Percentiles rank a stretch among this genome's conserved stretches.
These are phyloP conservation scores for Arabidopsis suecica DNA, from an alignment of 345 rosid species.

Conservation along the genomic window DNA sequence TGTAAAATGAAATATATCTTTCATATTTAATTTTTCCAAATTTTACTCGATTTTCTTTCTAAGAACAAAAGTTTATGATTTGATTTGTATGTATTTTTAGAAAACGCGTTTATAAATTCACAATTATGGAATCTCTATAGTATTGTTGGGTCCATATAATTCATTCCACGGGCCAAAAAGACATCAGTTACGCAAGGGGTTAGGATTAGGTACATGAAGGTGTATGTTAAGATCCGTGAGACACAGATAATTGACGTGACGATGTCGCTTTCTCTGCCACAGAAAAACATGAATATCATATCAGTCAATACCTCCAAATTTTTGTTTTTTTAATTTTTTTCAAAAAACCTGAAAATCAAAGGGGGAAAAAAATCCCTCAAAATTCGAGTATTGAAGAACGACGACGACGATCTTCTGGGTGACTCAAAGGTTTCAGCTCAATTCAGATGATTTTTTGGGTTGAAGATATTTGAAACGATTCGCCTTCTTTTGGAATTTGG, in stretches of 20 bases:
- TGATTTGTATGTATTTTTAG: not conserved
- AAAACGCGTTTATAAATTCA: not conserved
- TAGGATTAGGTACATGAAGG: slow-evolving; percentile 29
- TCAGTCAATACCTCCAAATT: slow-evolving; percentile 38
- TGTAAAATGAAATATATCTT: not conserved
- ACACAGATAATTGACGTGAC: slow-evolving; percentile 26
- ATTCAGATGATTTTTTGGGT: slow-evolving; percentile 15
- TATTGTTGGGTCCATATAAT: not conserved
- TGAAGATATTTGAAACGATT: not conserved
- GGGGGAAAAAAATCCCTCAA: slow-evolving; percentile 23
- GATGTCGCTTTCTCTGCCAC: slow-evolving; percentile 47
- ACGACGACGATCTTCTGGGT: slow-evolving; percentile 40
- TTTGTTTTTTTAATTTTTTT: not conserved
- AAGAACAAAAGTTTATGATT: no score
- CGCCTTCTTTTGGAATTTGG: not conserved
- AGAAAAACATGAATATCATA: slow-evolving; percentile 32
- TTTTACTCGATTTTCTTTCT: not conserved
- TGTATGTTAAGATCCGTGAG: slow-evolving; percentile 17
- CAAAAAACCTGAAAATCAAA: slow-evolving; percentile 29
- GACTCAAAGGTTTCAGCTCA: slow-evolving; percentile 20
- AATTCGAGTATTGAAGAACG: slow-evolving; percentile 26
- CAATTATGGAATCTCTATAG: not conserved
- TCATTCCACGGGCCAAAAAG: not conserved
- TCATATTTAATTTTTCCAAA: not conserved
- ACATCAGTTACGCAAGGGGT: not conserved